Evolutionary conservation across 176 grass and related monocot genomes (phyloP), one percentile per base, ranked within the genome.

Genomic region (Oryza longistaminata): DNA sequence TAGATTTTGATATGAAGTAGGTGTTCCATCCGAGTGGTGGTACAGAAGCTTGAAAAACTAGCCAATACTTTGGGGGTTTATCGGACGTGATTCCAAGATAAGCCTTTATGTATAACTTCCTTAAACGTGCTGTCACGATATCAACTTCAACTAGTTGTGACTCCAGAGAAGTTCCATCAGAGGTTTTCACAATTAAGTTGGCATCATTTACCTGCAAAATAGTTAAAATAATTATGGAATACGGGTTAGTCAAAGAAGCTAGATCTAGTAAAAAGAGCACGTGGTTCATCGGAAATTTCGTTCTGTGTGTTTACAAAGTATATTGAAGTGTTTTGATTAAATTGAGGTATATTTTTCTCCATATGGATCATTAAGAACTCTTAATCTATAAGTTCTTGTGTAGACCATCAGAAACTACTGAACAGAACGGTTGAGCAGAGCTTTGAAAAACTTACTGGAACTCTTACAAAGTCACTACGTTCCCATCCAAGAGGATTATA

Each of bases 11-110:
- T 82, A 97, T 88, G 45, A 91, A 87, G 68, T 94, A 97, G 75
- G 95, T 91, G 78, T 86, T 97, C 95, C 95, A 97, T 46, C 95
- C 95, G 75, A 94, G 81, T 84, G 95, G 92, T 76, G 92, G 95
- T 21, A 87, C 82, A 70, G 88, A 94, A 76, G 89, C 95, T 88
- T 87, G 72, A 85, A 97, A 97, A 83, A 91, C 60, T 68, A 97
- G 84, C 95, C 92, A 97, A 83, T 97, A 97, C 80, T 90, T 94
- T 40, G 90, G 90, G 17, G 87, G 19, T 22, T 90, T 64, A 43
- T 91, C 79, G 61, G 92, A 17, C 69, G 80, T 73, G 21, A 85
- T 88, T 87, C 95, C 95, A 74, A 97, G 87, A 85, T 97, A 94
- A 86, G 92, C 90, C 35, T 93, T 88, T 45, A 94, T 92, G 84